Conservation (phyloP, 2,329 filamentous ascomycete genomes). For the Monilinia polystroma region DNA sequence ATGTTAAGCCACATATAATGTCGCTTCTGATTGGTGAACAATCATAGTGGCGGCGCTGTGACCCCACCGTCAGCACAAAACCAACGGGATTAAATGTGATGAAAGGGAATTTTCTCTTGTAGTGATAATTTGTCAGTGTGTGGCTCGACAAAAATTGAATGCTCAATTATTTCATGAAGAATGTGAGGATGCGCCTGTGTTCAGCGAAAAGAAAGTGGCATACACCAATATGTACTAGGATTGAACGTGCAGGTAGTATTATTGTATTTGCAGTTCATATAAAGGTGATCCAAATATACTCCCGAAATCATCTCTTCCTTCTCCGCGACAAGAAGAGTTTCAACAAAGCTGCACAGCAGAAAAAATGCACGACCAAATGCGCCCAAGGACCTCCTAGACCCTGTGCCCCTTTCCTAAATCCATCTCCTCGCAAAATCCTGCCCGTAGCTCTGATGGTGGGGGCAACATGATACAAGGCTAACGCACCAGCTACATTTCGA, state of each 20-base stretch:
- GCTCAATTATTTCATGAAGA: background rate
- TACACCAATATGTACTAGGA: too few species aligned
- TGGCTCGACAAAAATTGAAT: background rate
- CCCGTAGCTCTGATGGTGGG: constrained; percentile 37
- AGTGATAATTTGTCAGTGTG: background rate
- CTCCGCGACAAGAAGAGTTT: constrained; percentile 10
- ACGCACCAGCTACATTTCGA: constrained; percentile 39
- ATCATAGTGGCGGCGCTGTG: background rate
- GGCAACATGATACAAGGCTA: constrained; percentile 42
- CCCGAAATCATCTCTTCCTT: constrained; percentile 1
- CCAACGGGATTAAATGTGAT: background rate
- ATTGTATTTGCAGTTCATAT: background rate
- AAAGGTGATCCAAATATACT: background rate
- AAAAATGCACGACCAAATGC: constrained; percentile 34
- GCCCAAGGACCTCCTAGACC: constrained; percentile 32
- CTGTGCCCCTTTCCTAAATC: background rate
- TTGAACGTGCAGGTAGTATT: too few species aligned
- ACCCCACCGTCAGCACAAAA: background rate
- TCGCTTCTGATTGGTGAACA: background rate
- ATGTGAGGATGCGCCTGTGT: too few species aligned
- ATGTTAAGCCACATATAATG: background rate
- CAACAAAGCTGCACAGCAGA: constrained; percentile 24
- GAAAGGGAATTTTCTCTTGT: background rate
- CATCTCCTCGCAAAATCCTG: constrained; percentile 26
- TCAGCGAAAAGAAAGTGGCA: too few species aligned